phyloP scores from a whole-genome alignment of 2,329 filamentous ascomycete species.

The Ilyonectria robusta region DNA sequence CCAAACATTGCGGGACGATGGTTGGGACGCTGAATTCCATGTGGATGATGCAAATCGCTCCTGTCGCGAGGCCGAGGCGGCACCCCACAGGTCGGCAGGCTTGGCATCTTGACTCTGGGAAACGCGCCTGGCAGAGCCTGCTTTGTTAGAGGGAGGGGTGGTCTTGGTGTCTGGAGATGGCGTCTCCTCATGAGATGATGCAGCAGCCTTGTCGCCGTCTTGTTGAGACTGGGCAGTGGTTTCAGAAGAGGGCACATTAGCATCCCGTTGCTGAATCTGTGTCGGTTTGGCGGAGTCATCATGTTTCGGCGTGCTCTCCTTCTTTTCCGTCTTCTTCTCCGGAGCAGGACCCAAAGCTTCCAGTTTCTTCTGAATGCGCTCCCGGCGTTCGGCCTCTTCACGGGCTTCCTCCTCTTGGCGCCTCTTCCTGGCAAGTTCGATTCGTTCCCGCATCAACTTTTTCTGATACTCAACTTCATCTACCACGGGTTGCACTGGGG shows the following conservation, averaged over 20 bases:
- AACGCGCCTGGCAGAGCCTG: slow-evolving; percentile 44
- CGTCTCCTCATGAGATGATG: slow-evolving; percentile 26
- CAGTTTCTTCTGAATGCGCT: slow-evolving; percentile 80
- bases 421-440: slow-evolving; percentile 78
- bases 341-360: slow-evolving; percentile 77
- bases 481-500: slow-evolving; percentile 55
- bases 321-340: slow-evolving; percentile 71
- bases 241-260: slow-evolving; percentile 22
- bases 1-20: slow-evolving; percentile 76
- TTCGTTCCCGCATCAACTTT: slow-evolving; percentile 80
- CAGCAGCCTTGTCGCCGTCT: slow-evolving; percentile 31
- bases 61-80: slow-evolving; percentile 54
- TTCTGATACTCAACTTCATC: slow-evolving; percentile 75
- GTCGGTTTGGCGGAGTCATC: slow-evolving; percentile 55
- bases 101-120: slow-evolving; percentile 53
- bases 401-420: slow-evolving; percentile 77
- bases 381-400: slow-evolving; percentile 80
- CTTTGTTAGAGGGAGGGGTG: slow-evolving; percentile 33
- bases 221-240: slow-evolving; percentile 36
- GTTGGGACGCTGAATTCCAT: slow-evolving; percentile 64
- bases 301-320: slow-evolving; percentile 58
- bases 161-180: slow-evolving; percentile 31
- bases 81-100: slow-evolving; percentile 56
- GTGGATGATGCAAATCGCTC: slow-evolving; percentile 61
- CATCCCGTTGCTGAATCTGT: slow-evolving; percentile 54